Base-by-base conservation (phyloP, 495 filamentous ascomycete genomes). In the Aspergillus steynii region DNA sequence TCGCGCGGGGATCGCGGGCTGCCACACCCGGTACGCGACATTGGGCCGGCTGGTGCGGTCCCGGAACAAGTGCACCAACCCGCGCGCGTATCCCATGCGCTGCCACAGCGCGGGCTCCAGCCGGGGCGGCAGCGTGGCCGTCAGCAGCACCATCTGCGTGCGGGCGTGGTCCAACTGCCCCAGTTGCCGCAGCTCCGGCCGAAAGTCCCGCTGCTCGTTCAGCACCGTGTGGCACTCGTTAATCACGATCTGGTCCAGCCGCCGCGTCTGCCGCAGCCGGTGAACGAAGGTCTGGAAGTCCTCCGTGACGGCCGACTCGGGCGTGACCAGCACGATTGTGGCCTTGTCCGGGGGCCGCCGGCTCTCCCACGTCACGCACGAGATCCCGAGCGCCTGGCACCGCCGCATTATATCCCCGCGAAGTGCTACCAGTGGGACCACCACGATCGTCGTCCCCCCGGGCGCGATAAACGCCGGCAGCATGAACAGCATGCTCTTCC, bases 401-500 rank as follows among this genome's bases (percentile, higher is more conserved):
- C 52, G 37, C 8, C 46, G 29, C 7, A 56, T 32, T 1, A 70
- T 45, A 52, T 72, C 58, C 15, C 34, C 7, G 20, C n/a, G 37
- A 52, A 71, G 61, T 53, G 56, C 56, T 14, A 72, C 52, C 14
- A 57, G 62, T 56, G 26, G 54, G 50, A 53, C 56, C n/a, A 52
- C 61, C 50, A 59, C 49, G 31, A 56, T 42, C 10, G 47, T 58
- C 1, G 32, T 55, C 5, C 34, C 53, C 34, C 53, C 27, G 14
- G 53, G 34, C 34, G 27, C 42, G 26, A 48, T 46, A 55, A 26
- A 65, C 29, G 48, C 60, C 29, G 58, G 66, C 27, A 72, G 60
- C 50, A 72, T 69, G 48, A 72, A 72, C 28, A 61, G 52, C 29
- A 72, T 37, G 51, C 65, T 68, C 59, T 72, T 72, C 0, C 61